A percentile compares a stretch with the other conserved stretches of the same genome.
phyloP scores from a whole-genome alignment of 192 early-diverging fungal genomes.

The Entophlyctis helioformis region DNA sequence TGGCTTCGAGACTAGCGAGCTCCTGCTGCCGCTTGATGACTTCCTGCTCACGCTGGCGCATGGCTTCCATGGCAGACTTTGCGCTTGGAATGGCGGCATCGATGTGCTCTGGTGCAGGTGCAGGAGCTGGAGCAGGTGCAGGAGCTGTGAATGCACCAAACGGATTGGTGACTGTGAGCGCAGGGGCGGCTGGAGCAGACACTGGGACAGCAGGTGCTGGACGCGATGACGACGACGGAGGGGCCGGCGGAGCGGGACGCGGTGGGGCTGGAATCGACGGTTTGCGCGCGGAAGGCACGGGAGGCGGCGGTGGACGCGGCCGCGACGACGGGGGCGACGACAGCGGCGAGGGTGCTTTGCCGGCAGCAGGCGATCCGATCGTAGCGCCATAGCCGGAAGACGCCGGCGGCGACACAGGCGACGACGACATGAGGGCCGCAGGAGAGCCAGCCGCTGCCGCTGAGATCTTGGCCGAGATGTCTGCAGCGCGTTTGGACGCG shows the following conservation, averaged over 20 bases:
- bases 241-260: too few relatives aligned
- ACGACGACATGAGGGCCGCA: neutral
- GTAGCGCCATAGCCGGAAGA: neutral
- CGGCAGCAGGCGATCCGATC: too few relatives aligned
- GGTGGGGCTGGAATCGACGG: too few relatives aligned
- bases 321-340: too few relatives aligned
- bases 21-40: constrained; percentile 5
- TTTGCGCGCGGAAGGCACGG: too few relatives aligned
- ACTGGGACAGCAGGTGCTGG: constrained; percentile 1
- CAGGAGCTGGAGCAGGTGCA: neutral
- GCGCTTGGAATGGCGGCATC: too few relatives aligned
- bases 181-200: neutral
- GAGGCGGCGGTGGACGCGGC: too few relatives aligned
- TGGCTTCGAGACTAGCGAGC: too few relatives aligned
- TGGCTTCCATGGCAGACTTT: constrained; percentile 11
- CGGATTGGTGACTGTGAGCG: constrained; percentile 6
- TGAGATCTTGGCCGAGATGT: neutral
- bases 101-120: too few relatives aligned
- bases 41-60: constrained; percentile 12
- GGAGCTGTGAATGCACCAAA: constrained; percentile 1
- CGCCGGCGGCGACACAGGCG: neutral
- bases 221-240: too few relatives aligned
- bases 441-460: neutral
- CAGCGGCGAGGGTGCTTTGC: too few relatives aligned
- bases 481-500: constrained; percentile 20